Percentiles rank a stretch among this genome's conserved stretches.
Conservation (phyloP, 495 filamentous ascomycete species). For the Penicillium odoratum region DNA sequence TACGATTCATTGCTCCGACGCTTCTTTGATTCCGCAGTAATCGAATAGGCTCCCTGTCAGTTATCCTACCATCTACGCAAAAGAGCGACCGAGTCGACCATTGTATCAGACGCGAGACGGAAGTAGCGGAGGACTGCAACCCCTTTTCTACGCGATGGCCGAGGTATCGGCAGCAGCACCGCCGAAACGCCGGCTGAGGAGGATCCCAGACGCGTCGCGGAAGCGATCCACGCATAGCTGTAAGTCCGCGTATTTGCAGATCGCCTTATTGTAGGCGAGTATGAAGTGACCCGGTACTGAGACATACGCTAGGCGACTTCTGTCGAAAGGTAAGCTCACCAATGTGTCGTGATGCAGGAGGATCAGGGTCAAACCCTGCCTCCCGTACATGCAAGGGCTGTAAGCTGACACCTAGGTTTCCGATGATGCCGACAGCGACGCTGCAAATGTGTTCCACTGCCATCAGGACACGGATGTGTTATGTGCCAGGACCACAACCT, state of each 20-base stretch:
- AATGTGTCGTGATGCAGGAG: too few species aligned
- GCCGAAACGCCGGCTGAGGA: constrained; percentile 6
- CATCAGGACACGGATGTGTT: constrained; percentile 34
- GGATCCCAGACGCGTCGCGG: constrained; percentile 5
- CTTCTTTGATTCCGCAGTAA: constrained; percentile 3
- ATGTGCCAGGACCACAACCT: constrained; percentile 41
- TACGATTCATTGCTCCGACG: too few species aligned
- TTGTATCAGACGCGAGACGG: too few species aligned
- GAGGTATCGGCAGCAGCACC: constrained; percentile 4
- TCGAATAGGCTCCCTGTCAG: background rate
- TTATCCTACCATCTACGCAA: too few species aligned
- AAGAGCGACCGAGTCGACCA: too few species aligned
- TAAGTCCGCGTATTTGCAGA: constrained; percentile 2
- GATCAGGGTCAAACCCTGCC: too few species aligned
- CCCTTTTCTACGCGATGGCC: constrained; percentile 1
- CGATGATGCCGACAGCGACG: too few species aligned
- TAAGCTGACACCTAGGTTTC: too few species aligned
- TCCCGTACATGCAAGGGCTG: too few species aligned
- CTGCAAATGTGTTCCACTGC: constrained; percentile 38
- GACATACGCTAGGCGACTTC: constrained; percentile 4
- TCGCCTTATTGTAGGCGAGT: constrained; percentile 1
- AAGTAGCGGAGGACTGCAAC: too few species aligned
- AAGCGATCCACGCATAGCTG: constrained; percentile 8
- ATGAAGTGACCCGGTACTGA: too few species aligned
- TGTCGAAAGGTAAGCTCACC: constrained; percentile 17